phyloP scores from a whole-genome alignment of 2,329 filamentous ascomycete species.

The Dryadomyces quercivorus region DNA sequence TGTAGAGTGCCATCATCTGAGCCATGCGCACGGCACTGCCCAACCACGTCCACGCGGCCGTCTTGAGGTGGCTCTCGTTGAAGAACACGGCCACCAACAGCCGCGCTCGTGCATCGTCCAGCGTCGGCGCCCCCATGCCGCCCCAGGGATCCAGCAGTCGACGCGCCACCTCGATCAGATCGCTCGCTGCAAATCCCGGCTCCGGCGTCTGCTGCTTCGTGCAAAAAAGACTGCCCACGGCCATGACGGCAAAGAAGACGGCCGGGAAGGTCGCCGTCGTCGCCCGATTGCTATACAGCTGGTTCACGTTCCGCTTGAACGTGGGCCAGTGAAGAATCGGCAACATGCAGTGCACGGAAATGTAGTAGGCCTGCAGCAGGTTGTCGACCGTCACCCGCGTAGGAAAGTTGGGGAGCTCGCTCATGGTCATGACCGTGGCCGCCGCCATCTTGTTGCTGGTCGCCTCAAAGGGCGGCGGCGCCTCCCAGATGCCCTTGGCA shows the following conservation, averaged over 20 bases:
- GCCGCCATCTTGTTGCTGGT: neutral
- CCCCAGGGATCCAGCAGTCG: conserved; percentile 69
- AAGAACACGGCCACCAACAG: conserved; percentile 69
- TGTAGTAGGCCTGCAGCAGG: conserved; percentile 64
- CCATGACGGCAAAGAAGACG: conserved; percentile 72
- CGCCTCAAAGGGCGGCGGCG: conserved; percentile 50
- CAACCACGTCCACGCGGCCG: conserved; percentile 77
- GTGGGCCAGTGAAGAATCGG: conserved; percentile 83
- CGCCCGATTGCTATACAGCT: conserved; percentile 48
- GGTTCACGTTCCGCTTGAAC: conserved; percentile 65
- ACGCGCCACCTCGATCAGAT: conserved; percentile 60
- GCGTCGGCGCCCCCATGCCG: conserved; percentile 57
- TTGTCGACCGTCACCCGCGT: conserved; percentile 57
- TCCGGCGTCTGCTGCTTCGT: conserved; percentile 52
- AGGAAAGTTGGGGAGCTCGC: conserved; percentile 47
- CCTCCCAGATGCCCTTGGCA: conserved; percentile 68
- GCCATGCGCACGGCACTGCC: conserved; percentile 67
- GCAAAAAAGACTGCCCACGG: conserved; percentile 69
- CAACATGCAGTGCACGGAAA: conserved; percentile 65
- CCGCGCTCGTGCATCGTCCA: conserved; percentile 63
- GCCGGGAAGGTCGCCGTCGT: conserved; percentile 53
- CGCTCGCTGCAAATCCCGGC: conserved; percentile 39
- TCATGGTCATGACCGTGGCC: neutral
- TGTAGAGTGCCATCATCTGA: conserved; percentile 73
- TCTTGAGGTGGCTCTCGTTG: conserved; percentile 75